Evolutionary conservation across 495 filamentous ascomycete genomes (phyloP).

Genomic region (Aspergillus biplanus): DNA sequence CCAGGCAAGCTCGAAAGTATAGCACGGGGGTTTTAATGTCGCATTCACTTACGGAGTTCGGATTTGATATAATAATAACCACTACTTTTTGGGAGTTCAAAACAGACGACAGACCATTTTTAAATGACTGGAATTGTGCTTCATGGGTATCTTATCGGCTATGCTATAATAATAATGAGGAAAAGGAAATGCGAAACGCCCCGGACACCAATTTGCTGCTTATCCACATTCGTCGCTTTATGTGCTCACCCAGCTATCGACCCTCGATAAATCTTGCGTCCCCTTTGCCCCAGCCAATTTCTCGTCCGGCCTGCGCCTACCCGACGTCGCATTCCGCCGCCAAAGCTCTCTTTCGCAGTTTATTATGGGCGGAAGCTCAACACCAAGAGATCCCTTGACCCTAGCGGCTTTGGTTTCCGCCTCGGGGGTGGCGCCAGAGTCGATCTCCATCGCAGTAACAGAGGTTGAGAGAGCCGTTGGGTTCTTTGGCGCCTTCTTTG

Average conservation of each 20-base stretch:
- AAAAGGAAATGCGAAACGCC: slow-evolving; percentile 30
- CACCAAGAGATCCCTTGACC: slow-evolving; percentile 34
- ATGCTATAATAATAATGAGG: slow-evolving; percentile 31
- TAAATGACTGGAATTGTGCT: slow-evolving; percentile 23
- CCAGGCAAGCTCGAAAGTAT: slow-evolving; percentile 11
- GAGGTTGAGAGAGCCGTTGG: slow-evolving; percentile 1
- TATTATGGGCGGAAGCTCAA: slow-evolving; percentile 52
- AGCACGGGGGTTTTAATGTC: slow-evolving; percentile 5
- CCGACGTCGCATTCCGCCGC: slow-evolving; percentile 37
- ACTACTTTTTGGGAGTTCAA: background rate
- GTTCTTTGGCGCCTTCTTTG: slow-evolving; percentile 39
- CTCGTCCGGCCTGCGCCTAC: slow-evolving; percentile 33
- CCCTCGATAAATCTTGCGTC: slow-evolving; percentile 28
- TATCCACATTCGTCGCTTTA: slow-evolving; percentile 21
- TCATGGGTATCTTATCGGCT: slow-evolving; percentile 46
- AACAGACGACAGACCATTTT: background rate
- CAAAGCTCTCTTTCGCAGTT: slow-evolving; percentile 52
- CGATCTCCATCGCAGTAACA: slow-evolving; percentile 38
- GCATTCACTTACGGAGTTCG: slow-evolving; percentile 29
- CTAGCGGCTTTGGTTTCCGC: slow-evolving; percentile 31
- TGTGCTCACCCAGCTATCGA: slow-evolving; percentile 36
- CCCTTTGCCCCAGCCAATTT: slow-evolving; percentile 32
- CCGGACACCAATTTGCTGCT: slow-evolving; percentile 24
- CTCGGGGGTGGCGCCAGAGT: slow-evolving; percentile 31
- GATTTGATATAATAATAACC: slow-evolving; percentile 27